Base-by-base conservation (phyloP, 192 early-diverging fungal genomes). In the Haplosporangium gracile region DNA sequence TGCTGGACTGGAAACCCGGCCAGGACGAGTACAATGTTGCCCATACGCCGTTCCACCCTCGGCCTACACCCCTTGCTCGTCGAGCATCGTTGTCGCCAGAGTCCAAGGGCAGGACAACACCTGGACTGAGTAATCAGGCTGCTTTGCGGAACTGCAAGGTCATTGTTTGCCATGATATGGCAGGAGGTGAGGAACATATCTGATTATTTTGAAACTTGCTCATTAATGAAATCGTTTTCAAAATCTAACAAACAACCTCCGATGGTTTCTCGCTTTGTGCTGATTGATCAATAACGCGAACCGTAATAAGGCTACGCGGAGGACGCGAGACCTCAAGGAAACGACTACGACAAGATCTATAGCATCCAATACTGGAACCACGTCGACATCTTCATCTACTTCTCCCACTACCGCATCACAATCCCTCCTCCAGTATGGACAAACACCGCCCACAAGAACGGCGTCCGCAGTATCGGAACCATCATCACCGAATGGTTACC, bases 331-430 rank as follows among this genome's bases (percentile, higher is more conserved):
- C 74, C 89, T 0, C 92, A 93, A 63, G 91, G 91, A 26, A 89
- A 89, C 65, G 74, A 85, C 68, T 87, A 88, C 79, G 72, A 83
- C 38, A 80, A 42, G 4, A 81, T 89, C 16, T 95, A 94, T 72
- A 88, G 77, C 24, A 72, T 92, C 68, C 93, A 94, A 70, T 93
- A 94, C 79, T 94, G 91, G 92, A 87, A 88, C 47, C 90, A 90
- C 76, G 81, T 94, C 29, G 94, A 94, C 73, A 90, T 84, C 11
- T 95, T 95, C 77, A 91, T 93, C 42, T 95, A 92, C 80, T 95
- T 95, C 81, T 90, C 89, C 0, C 94, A 95, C 77, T 42, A 83
- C 32, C 89, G 92, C 9, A 77, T 93, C 24, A 68, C 93, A 10
- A 91, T 95, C 32, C 94, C 94, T 0, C 94, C 94, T 4, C 81